Evolutionary conservation across 768 basidiomycete species (phyloP), one percentile per base, ranked within the genome.

Genomic region (Amanita polypyramis): DNA sequence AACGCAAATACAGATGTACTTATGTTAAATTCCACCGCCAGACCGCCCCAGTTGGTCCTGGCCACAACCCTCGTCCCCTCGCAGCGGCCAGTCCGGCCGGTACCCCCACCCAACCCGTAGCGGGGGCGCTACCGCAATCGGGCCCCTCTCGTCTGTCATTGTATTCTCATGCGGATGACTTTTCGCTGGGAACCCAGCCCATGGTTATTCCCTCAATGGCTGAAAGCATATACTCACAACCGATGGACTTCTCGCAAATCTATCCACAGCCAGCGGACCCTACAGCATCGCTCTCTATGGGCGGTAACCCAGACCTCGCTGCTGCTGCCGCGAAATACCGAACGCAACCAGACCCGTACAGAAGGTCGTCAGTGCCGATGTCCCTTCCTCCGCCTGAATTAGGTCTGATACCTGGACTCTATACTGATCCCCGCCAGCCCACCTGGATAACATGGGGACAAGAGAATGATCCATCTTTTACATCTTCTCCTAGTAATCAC

Each of bases 21-120:
- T 89, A 78, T 54, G 79, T 87, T 62, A 86, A 89, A 58, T 87
- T 85, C 57, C 84, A 86, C 58, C 78, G 85, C 11, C 86, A 87
- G 58, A 88, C 86, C 0, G 85, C 84, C 0, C 85, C 85, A 23
- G 72, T 75, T 1, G 85, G 85, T 3, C 85, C 85, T 8, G 85
- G 85, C 8, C 85, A 88, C 55, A 62, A 67, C 10, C 65, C 65
- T 11, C 68, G 60, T 37, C 68, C 68, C 61, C 34, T 60, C 54
- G 21, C 53, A 20, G 20, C 47, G 20, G 37, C 25, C 45, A 15
- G 30, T 45, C n/a, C 12, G 12, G 37, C n/a, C 5, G 19, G 40
- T 19, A 43, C 47, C 49, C 38, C n/a, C 51, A 47, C 54, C 20
- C 51, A 50, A n/a, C n/a, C 43, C 36, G 48, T 56, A 23, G 45